A percentile compares a stretch with the other conserved stretches of the same genome.
phyloP scores from a whole-genome alignment of 805 yeast species.

The Grigorovia humatica region DNA sequence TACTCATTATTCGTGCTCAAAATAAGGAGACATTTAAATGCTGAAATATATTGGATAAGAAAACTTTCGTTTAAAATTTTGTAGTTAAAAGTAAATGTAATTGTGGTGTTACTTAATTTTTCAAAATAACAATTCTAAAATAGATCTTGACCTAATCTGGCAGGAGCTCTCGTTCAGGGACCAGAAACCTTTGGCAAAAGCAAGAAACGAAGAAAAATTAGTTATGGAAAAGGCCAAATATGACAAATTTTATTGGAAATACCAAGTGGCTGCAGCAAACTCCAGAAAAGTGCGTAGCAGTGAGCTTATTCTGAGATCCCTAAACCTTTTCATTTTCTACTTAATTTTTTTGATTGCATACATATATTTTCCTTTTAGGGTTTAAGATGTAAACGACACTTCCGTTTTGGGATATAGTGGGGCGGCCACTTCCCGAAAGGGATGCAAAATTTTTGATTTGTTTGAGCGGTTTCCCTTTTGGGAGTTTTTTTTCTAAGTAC shows the following conservation, averaged over 20 bases:
- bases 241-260: no score
- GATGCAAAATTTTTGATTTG: background rate
- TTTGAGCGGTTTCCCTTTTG: background rate
- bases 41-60: no score
- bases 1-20: no score
- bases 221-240: no score
- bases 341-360: background rate
- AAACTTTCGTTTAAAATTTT: no score
- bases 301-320: background rate
- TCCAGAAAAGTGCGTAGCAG: background rate
- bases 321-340: background rate
- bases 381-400: background rate
- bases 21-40: no score
- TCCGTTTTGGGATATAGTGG: background rate
- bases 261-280: background rate
- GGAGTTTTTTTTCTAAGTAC: background rate
- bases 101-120: no score
- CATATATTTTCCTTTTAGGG: background rate
- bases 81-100: no score
- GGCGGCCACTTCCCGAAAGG: background rate
- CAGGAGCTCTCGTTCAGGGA: background rate
- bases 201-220: no score
- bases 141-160: background rate
- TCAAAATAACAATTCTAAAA: background rate
- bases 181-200: no score